These are phyloP conservation scores for Anastatica hierochuntica DNA, from an alignment of 345 rosid genomes.

Conservation along the genomic window DNA sequence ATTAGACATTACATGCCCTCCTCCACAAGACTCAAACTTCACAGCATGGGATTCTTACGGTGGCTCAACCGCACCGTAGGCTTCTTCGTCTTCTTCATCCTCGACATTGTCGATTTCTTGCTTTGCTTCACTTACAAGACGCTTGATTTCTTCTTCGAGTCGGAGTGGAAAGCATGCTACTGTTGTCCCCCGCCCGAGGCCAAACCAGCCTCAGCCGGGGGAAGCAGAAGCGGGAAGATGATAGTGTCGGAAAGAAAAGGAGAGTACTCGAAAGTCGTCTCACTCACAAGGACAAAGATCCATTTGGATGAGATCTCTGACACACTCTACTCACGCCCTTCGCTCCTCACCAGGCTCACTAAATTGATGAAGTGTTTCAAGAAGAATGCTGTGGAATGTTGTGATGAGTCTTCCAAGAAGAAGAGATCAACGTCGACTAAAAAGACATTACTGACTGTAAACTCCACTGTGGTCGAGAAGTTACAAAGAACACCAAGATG, in stretches of 20 bases:
- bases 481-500: conserved; percentile 58
- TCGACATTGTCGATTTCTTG: conserved; percentile 32
- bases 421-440: conserved; percentile 20
- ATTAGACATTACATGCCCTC: conserved; percentile 4
- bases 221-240: conserved; percentile 42
- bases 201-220: conserved; percentile 15
- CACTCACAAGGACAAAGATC: conserved; percentile 58
- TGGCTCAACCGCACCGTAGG: conserved; percentile 30
- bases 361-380: conserved; percentile 43
- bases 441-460: conserved; percentile 38
- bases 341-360: conserved; percentile 39
- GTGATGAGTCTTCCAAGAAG: conserved; percentile 28
- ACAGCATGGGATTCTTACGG: conserved; percentile 28
- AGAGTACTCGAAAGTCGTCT: conserved; percentile 54
- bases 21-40: conserved; percentile 18
- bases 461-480: conserved; percentile 59
- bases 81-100: conserved; percentile 23
- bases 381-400: conserved; percentile 24
- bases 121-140: conserved; percentile 30
- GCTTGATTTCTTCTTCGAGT: conserved; percentile 29
- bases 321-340: conserved; percentile 69
- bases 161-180: conserved; percentile 31
- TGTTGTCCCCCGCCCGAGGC: conserved; percentile 27
- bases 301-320: conserved; percentile 85
- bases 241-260: conserved; percentile 67